These are phyloP conservation scores for Breynia disticha DNA, from an alignment of 441 rosid genomes.

Conservation along the genomic window DNA sequence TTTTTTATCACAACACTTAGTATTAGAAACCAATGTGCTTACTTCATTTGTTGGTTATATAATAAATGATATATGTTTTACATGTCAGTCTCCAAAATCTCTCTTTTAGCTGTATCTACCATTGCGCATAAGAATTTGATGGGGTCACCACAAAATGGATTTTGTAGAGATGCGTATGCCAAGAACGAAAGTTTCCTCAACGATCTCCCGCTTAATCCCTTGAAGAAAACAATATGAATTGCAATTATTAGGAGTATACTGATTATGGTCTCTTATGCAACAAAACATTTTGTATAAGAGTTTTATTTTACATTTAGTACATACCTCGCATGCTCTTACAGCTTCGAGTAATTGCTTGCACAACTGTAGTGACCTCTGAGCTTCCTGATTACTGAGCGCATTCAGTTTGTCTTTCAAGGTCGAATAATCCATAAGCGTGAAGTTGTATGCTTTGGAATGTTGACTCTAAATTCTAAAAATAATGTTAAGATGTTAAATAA, in stretches of 20 bases:
- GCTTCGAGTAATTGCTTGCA: slow-evolving; percentile 61
- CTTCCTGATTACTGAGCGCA: slow-evolving; percentile 30
- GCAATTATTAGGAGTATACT: neutral
- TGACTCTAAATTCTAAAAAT: too few species aligned
- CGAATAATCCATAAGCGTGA: slow-evolving; percentile 58
- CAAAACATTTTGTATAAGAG: too few species aligned
- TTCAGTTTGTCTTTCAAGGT: slow-evolving; percentile 49
- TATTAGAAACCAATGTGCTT: too few species aligned
- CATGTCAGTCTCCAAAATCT: slow-evolving; percentile 58
- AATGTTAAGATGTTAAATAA: too few species aligned
- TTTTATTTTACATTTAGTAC: slow-evolving; percentile 2
- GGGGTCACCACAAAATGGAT: slow-evolving; percentile 46
- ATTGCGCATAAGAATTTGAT: slow-evolving; percentile 56
- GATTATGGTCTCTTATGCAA: too few species aligned
- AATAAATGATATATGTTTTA: too few species aligned
- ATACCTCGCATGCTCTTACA: slow-evolving; percentile 80
- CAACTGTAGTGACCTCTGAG: slow-evolving; percentile 23
- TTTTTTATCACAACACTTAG: too few species aligned
- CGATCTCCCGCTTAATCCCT: slow-evolving; percentile 92
- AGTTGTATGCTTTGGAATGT: too few species aligned
- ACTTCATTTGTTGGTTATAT: too few species aligned
- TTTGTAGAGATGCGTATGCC: slow-evolving; percentile 67
- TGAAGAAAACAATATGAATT: slow-evolving; percentile 3
- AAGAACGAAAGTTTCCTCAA: slow-evolving; percentile 87
- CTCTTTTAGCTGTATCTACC: slow-evolving; percentile 61